These are phyloP conservation scores for Cinnamomum micranthum DNA, from an alignment of 164 flowering plant genomes.

Conservation along the genomic window DNA sequence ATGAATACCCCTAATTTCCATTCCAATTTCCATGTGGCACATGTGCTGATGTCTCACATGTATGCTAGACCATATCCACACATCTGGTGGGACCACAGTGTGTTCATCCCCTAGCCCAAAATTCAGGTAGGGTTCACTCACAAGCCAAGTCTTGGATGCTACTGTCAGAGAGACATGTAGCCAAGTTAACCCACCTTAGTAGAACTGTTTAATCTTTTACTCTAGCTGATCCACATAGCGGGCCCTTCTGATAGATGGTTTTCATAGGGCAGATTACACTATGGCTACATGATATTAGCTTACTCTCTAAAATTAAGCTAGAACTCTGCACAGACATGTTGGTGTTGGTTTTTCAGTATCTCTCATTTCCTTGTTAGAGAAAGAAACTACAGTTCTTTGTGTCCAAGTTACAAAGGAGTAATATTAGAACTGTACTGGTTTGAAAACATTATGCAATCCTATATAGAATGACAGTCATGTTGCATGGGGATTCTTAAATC, in stretches of 20 bases:
- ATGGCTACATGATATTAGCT: neutral
- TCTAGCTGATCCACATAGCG: neutral
- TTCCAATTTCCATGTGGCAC: neutral
- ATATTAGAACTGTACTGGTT: neutral
- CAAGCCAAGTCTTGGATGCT: no score
- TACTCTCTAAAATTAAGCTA: neutral
- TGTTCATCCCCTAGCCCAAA: no score
- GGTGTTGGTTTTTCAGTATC: neutral
- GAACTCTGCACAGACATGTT: neutral
- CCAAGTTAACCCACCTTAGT: no score
- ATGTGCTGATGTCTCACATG: neutral
- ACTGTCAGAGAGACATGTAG: no score
- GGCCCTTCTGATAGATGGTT: neutral
- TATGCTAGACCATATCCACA: neutral
- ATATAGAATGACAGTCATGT: no score
- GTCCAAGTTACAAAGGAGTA: neutral
- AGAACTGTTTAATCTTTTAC: no score
- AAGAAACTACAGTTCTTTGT: neutral
- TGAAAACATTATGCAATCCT: neutral
- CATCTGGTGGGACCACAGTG: neutral
- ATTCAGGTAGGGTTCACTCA: no score
- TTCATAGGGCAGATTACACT: neutral
- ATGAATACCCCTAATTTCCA: no score
- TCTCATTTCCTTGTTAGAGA: neutral
- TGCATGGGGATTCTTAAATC: constrained; percentile 64